Evolutionary conservation across 2,329 filamentous ascomycete genomes (phyloP), one percentile per base, ranked within the genome.

Genomic region (Coniochaeta sp.): DNA sequence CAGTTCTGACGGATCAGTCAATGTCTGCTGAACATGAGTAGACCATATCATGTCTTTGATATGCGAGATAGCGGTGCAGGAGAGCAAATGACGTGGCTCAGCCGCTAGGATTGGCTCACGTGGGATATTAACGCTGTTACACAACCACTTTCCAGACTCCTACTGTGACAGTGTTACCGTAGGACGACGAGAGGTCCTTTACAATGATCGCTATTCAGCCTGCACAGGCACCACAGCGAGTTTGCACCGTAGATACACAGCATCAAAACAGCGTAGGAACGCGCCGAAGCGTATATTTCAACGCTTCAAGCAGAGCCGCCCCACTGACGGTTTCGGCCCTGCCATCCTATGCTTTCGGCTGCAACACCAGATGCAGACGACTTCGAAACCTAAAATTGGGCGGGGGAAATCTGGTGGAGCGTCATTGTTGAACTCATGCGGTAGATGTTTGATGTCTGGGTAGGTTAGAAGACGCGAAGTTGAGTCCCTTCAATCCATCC

Each of bases 21-120:
- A 2, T 24, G 5, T 47, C 19, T 47, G 22, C 43, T 19, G 43
- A 24, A 22, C 9, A 11, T 17, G 7, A 44, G n/a, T n/a, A 44
- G 6, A 7, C 19, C 7, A 24, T 47, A 47, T 31, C 12, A 26
- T 52, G 16, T 52, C 24, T 52, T n/a, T 28, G 47, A 52, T 28
- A 52, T 52, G 47, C 47, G 24, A 52, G 47, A 31, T 52, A 52
- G 54, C 9, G 22, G 16, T 33, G 22, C 17, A 9, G 24, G 50
- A 57, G 9, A 36, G 14, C 8, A 24, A 57, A 36, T 24, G 31
- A 38, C 28, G 31, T 14, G 31, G 34, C 54, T 36, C 28, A 34
- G 54, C 54, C 31, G 54, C 31, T 22, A 24, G 54, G 54, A 57
- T 57, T 57, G 54, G 54, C 22, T 57, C 54, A 31, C 54, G 54